phyloP scores from a whole-genome alignment of 352 stramenopile genomes.

The Lagenidium giganteum region DNA sequence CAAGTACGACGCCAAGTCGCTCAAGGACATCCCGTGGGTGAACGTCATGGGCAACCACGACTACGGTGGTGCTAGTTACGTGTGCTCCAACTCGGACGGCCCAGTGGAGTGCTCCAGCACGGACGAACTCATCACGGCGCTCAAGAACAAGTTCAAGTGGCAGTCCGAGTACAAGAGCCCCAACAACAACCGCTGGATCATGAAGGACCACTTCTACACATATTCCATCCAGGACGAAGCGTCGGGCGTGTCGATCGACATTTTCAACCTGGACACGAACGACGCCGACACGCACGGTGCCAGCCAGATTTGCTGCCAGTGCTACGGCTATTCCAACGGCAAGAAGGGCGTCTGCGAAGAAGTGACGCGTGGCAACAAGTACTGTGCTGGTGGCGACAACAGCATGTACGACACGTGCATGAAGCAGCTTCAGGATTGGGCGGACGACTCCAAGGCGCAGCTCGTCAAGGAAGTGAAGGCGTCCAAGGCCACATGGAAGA shows the following conservation, averaged over 20 bases:
- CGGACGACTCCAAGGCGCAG: constrained; percentile 19
- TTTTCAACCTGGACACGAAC: constrained; percentile 55
- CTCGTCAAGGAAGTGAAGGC: constrained; percentile 21
- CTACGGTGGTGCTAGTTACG: constrained; percentile 34
- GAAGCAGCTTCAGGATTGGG: constrained; percentile 29
- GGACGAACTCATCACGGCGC: constrained; percentile 10
- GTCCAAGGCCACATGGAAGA: constrained; percentile 39
- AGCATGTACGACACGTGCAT: constrained; percentile 33
- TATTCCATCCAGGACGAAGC: constrained; percentile 23
- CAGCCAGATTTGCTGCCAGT: constrained; percentile 41
- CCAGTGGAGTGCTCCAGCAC: constrained; percentile 12
- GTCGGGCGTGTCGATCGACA: constrained; percentile 32
- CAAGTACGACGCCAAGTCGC: constrained; percentile 17
- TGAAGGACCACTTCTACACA: constrained; percentile 45
- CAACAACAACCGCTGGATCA: constrained; percentile 38
- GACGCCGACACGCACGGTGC: constrained; percentile 28
- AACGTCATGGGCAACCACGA: constrained; percentile 45
- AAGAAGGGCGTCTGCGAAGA: constrained; percentile 30
- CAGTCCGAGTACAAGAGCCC: constrained; percentile 38
- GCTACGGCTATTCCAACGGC: constrained; percentile 26
- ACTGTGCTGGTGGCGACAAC: constrained; percentile 20
- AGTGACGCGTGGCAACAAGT: constrained; percentile 18
- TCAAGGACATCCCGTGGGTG: constrained; percentile 31
- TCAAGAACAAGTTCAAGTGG: constrained; percentile 25
- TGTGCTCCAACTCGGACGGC: constrained; percentile 21